Percentiles rank a stretch among this genome's conserved stretches.
Conservation (phyloP, 2,329 filamentous ascomycete species). For the Aotearoamyces nothofagi region DNA sequence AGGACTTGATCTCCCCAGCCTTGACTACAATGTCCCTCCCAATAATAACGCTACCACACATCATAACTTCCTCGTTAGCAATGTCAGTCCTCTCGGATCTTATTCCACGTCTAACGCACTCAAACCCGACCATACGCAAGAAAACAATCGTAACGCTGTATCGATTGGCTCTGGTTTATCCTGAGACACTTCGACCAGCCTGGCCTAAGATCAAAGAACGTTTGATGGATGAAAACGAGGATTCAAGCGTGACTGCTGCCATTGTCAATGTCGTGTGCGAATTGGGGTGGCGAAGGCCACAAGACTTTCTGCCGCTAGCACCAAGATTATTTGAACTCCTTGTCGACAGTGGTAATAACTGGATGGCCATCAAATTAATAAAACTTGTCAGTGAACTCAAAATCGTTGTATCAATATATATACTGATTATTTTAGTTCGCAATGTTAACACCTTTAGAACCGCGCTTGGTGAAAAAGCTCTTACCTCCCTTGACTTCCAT, state of each 20-base stretch:
- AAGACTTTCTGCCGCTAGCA: constrained; percentile 85
- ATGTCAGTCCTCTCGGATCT: constrained; percentile 80
- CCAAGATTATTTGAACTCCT: constrained; percentile 85
- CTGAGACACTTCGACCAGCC: constrained; percentile 77
- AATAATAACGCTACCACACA: constrained; percentile 79
- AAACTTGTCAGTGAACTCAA: constrained; percentile 73
- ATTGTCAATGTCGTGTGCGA: constrained; percentile 97
- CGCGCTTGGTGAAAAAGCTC: constrained; percentile 79
- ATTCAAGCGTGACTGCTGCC: constrained; percentile 84
- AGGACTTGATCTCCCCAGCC: constrained; percentile 60
- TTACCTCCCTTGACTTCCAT: constrained; percentile 82
- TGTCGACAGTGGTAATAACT: constrained; percentile 89
- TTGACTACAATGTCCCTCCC: constrained; percentile 72
- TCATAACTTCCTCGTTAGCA: constrained; percentile 84
- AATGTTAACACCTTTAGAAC: constrained; percentile 82
- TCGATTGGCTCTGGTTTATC: constrained; percentile 86
- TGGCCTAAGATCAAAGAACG: constrained; percentile 98
- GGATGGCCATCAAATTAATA: constrained; percentile 99
- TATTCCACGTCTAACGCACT: constrained; percentile 74
- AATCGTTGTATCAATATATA: no score
- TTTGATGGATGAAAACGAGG: constrained; percentile 77
- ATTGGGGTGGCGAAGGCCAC: constrained; percentile 81
- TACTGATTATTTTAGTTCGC: constrained; percentile 67
- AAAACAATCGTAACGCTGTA: constrained; percentile 95
- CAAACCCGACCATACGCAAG: constrained; percentile 73